phyloP scores from a whole-genome alignment of 768 basidiomycete genomes.

The Tylopilus sp. region DNA sequence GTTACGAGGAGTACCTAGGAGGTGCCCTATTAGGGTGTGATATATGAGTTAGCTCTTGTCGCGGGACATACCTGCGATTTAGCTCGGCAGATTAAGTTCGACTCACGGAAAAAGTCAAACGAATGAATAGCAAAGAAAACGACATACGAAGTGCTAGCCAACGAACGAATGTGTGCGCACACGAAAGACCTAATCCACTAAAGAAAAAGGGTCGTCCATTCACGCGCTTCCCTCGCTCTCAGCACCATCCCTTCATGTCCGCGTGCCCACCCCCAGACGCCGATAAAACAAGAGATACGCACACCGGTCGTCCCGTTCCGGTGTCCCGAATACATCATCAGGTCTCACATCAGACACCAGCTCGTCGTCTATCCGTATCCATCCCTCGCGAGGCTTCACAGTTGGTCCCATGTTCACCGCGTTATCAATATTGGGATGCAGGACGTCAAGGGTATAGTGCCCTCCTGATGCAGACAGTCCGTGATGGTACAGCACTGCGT shows the following conservation, averaged over 20 bases:
- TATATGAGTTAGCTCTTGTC: too few relatives aligned
- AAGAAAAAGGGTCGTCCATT: neutral
- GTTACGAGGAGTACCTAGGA: too few relatives aligned
- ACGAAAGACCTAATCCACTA: neutral
- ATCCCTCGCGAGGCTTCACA: slow-evolving; percentile 52
- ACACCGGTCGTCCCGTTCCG: slow-evolving; percentile 58
- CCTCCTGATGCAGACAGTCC: slow-evolving; percentile 88
- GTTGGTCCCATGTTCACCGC: slow-evolving; percentile 12
- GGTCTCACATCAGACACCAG: slow-evolving; percentile 66
- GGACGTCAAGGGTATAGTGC: slow-evolving; percentile 91
- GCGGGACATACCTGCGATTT: too few relatives aligned
- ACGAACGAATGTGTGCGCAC: neutral
- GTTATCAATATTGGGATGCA: slow-evolving; percentile 66
- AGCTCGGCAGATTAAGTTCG: neutral
- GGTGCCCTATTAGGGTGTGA: too few relatives aligned
- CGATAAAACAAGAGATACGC: slow-evolving; percentile 89
- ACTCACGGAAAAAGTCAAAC: neutral
- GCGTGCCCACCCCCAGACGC: slow-evolving; percentile 38
- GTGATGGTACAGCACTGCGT: slow-evolving; percentile 85
- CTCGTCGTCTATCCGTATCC: slow-evolving; percentile 96
- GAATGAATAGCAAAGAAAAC: neutral
- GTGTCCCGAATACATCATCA: slow-evolving; percentile 66
- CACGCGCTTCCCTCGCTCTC: neutral
- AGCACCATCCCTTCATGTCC: slow-evolving; percentile 11
- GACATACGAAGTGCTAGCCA: neutral